Base-by-base conservation (phyloP, 2,329 filamentous ascomycete genomes). In the Aspergillus japonicus region DNA sequence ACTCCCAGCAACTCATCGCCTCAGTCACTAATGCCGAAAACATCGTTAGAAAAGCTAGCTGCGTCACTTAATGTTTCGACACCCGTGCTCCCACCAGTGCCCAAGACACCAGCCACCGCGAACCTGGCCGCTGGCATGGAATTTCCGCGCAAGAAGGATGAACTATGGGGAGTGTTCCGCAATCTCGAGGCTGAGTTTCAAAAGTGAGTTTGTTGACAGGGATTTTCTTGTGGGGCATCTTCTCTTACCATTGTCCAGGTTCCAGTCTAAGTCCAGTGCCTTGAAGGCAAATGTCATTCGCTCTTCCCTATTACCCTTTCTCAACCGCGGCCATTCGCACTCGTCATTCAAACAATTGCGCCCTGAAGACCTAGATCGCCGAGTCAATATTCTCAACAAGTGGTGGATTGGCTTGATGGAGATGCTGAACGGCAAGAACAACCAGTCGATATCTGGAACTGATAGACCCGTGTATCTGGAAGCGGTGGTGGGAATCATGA, bases 321-420 rank as follows among this genome's bases (percentile, higher is more conserved):
- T 97, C 48, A 84, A 86, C 59, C 87, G 84, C 54, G 88, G 92
- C 67, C 83, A 85, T 61, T 78, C 83, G 35, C 88, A 94, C 69
- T 78, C 85, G 1, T 91, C 90, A 8, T 89, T 86, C 67, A 81
- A 80, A 63, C 79, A 74, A 16, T 80, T 96, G 50, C 80, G 85
- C n/a, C 82, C 91, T 2, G 91, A 96, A 77, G 91, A 96, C 71
- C 77, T 96, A 49, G 92, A 97, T 69, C 85, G 89, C 39, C 85
- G 93, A 61, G 85, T 89, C 2, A 87, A 87, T 49, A 91, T 96
- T 51, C 78, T 96, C 59, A 91, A 95, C 73, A 93, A 91, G 71
- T 97, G 93, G 93, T 97, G 93, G 93, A 88, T 83, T 48, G 88
- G 86, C 1, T 80, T 96, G 44, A 78, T 96, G 58, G 92, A 95